Evolutionary conservation across 2,329 filamentous ascomycete genomes (phyloP).

Genomic region (Ceratocystis variospora): DNA sequence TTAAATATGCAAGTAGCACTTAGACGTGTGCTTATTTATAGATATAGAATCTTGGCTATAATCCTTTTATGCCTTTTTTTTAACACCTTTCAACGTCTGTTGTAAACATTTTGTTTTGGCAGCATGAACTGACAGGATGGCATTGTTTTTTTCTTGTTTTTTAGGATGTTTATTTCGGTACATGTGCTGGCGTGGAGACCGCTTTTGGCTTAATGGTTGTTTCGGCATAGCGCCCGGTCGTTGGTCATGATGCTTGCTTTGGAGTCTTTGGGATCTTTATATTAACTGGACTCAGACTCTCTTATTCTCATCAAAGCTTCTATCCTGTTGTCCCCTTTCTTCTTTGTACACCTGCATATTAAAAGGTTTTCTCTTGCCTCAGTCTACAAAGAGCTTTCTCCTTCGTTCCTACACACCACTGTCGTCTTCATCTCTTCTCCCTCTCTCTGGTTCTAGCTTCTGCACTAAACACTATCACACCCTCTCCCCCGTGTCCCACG

Average conservation of each 20-base stretch:
- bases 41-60: no score
- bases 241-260: background rate
- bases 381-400: no score
- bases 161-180: background rate
- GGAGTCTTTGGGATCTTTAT: no score
- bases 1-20: no score
- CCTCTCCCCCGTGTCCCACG: background rate
- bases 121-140: constrained; percentile 3
- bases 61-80: background rate
- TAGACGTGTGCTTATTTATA: no score
- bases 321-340: no score
- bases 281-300: no score
- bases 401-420: background rate
- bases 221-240: background rate
- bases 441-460: constrained; percentile 5
- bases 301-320: no score
- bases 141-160: background rate
- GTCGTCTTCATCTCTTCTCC: background rate
- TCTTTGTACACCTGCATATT: background rate
- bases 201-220: background rate
- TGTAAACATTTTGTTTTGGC: background rate
- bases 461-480: background rate
- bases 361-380: no score
- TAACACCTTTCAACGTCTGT: background rate
- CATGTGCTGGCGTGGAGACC: no score